phyloP scores from a whole-genome alignment of 192 early-diverging fungal genomes.

The Backusella morwellensis region DNA sequence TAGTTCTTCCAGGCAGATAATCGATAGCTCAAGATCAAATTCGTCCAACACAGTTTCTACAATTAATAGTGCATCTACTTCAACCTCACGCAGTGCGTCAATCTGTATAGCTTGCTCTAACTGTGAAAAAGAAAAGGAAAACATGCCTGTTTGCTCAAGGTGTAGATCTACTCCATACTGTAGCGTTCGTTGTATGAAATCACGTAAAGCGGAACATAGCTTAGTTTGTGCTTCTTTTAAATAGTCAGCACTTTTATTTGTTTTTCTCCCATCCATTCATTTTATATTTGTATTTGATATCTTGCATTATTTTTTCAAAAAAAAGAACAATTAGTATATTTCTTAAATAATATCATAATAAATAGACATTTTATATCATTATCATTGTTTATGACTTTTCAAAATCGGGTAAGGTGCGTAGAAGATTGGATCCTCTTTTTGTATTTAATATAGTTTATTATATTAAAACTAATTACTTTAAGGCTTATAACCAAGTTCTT shows the following conservation, averaged over 20 bases:
- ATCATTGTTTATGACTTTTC: not conserved
- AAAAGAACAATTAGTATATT: not conserved
- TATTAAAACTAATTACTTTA: not conserved
- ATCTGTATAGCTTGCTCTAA: not conserved
- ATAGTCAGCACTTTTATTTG: not conserved
- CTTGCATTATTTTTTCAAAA: not conserved
- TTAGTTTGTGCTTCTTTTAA: not conserved
- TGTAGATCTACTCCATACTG: slow-evolving; percentile 10
- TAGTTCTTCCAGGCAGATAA: not conserved
- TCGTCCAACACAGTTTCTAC: not conserved
- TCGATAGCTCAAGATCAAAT: not conserved
- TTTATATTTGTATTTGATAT: not conserved
- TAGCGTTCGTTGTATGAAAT: slow-evolving; percentile 12
- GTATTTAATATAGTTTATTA: not conserved
- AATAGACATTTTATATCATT: not conserved
- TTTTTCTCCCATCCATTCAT: not conserved
- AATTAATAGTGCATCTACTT: not conserved
- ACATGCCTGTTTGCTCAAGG: slow-evolving; percentile 22
- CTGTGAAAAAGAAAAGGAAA: slow-evolving; percentile 6
- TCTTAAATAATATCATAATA: not conserved
- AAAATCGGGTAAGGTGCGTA: too few relatives aligned
- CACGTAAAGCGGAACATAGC: not conserved
- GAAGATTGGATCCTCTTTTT: not conserved
- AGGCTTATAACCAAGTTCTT: slow-evolving; percentile 52
- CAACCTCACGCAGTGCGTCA: not conserved